Percentiles rank a stretch among this genome's conserved stretches.
phyloP scores from a whole-genome alignment of 148 eudicot genomes.

The Chenopodium berlandieri region DNA sequence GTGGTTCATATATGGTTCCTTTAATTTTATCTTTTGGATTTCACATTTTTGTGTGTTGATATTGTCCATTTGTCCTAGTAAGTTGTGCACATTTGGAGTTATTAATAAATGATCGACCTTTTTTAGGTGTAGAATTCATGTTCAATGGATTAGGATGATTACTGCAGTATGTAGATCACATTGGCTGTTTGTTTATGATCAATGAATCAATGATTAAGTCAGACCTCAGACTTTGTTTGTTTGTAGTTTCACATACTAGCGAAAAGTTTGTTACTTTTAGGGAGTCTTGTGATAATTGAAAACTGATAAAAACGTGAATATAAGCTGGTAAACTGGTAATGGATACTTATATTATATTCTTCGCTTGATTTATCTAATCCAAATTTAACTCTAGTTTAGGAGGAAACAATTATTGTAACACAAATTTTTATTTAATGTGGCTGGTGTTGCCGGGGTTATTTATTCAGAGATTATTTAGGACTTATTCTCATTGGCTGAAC shows the following conservation, averaged over 20 bases:
- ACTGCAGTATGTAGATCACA: not conserved
- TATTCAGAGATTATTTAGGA: no score
- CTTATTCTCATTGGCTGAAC: no score
- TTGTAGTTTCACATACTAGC: not conserved
- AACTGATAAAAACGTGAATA: not conserved
- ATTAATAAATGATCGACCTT: no score
- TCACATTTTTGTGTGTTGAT: not conserved
- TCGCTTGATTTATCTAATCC: no score
- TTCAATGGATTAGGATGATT: not conserved
- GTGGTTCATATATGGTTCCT: not conserved
- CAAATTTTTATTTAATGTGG: no score
- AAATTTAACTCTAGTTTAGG: no score
- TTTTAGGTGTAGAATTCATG: not conserved
- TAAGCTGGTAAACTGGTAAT: no score
- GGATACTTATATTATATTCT: no score
- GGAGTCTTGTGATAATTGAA: not conserved
- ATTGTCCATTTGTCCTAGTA: not conserved
- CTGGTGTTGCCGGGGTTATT: no score
- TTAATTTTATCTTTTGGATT: not conserved
- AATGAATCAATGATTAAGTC: not conserved
- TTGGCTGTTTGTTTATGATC: not conserved
- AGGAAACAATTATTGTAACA: no score
- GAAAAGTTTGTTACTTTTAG: not conserved
- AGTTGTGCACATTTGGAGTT: not conserved
- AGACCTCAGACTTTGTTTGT: not conserved